A percentile compares a stretch with the other conserved stretches of the same genome.
These are phyloP conservation scores for Ensete glaucum DNA, from an alignment of 176 grass and related monocot species.

Conservation along the genomic window DNA sequence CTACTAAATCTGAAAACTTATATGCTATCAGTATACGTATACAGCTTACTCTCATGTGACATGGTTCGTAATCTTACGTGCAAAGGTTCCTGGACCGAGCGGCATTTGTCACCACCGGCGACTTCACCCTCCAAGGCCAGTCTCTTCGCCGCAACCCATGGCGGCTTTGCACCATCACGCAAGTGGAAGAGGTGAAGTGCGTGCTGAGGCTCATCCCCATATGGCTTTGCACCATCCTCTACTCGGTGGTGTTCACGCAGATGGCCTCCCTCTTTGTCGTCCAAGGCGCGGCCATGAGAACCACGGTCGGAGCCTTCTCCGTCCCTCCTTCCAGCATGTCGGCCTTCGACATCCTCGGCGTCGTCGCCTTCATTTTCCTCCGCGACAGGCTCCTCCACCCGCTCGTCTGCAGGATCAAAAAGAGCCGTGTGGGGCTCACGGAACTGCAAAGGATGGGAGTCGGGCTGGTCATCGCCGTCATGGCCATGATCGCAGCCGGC, in stretches of 20 bases:
- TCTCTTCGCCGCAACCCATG: not conserved
- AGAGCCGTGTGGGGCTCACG: not conserved
- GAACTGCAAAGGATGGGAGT: conserved; percentile 14
- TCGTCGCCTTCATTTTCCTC: conserved; percentile 5
- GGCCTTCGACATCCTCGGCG: conserved; percentile 12
- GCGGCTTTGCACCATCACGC: conserved; percentile 8
- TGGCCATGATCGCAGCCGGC: conserved; percentile 1
- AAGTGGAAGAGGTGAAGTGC: conserved; percentile 15
- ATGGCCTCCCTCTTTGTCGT: conserved; percentile 17
- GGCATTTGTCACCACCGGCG: not conserved
- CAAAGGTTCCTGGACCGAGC: conserved; percentile 12
- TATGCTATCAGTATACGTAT: too few relatives aligned
- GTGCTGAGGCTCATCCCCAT: conserved; percentile 9
- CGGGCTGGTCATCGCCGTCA: not conserved
- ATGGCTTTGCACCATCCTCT: conserved; percentile 17
- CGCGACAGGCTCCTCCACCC: not conserved
- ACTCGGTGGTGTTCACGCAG: conserved; percentile 14
- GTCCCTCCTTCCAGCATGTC: conserved; percentile 6
- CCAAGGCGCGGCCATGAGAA: conserved; percentile 2
- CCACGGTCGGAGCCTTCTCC: not conserved
- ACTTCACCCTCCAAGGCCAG: not conserved
- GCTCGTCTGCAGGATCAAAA: not conserved
- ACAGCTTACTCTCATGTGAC: too few relatives aligned
- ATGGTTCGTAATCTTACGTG: too few relatives aligned
- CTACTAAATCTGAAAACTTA: too few relatives aligned